These are phyloP conservation scores for Bipolaris bicolor DNA, from an alignment of 2,329 filamentous ascomycete genomes.

Conservation along the genomic window DNA sequence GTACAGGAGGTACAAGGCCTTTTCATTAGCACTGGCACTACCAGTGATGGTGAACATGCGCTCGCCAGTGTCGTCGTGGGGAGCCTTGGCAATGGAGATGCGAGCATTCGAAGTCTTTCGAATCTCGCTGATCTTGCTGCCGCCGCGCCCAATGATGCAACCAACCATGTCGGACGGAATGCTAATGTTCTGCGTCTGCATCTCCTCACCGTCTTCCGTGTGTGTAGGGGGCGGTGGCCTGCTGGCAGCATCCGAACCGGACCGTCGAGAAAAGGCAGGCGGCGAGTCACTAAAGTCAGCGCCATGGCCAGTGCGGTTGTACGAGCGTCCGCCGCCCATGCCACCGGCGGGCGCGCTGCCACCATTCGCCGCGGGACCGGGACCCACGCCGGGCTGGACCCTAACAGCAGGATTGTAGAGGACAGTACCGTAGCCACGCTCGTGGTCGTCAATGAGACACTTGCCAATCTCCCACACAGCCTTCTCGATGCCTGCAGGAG, in stretches of 20 bases:
- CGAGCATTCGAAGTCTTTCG: constrained; percentile 94
- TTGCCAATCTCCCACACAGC: constrained; percentile 99
- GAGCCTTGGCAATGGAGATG: constrained; percentile 96
- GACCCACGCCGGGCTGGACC: constrained; percentile 69
- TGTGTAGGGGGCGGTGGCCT: constrained; percentile 81
- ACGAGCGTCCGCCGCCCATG: constrained; percentile 64
- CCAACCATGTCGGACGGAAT: constrained; percentile 99
- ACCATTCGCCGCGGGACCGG: constrained; percentile 59
- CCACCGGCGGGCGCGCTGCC: constrained; percentile 60
- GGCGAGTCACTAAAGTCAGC: constrained; percentile 92
- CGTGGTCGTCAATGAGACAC: constrained; percentile 96
- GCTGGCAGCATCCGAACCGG: constrained; percentile 78
- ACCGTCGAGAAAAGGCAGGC: constrained; percentile 73
- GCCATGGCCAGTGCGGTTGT: constrained; percentile 93
- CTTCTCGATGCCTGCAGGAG: constrained; percentile 91
- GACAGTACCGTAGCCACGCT: constrained; percentile 94
- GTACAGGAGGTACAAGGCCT: constrained; percentile 92
- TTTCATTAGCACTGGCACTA: constrained; percentile 90
- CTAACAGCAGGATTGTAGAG: constrained; percentile 96
- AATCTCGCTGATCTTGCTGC: constrained; percentile 98
- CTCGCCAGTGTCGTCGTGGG: constrained; percentile 96
- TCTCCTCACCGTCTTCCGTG: constrained; percentile 95
- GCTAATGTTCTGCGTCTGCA: constrained; percentile 99
- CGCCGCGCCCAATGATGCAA: constrained; percentile 95
- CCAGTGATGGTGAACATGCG: constrained; percentile 99